Conservation (phyloP, 331 rosid genomes). For the Malus hybrid region DNA sequence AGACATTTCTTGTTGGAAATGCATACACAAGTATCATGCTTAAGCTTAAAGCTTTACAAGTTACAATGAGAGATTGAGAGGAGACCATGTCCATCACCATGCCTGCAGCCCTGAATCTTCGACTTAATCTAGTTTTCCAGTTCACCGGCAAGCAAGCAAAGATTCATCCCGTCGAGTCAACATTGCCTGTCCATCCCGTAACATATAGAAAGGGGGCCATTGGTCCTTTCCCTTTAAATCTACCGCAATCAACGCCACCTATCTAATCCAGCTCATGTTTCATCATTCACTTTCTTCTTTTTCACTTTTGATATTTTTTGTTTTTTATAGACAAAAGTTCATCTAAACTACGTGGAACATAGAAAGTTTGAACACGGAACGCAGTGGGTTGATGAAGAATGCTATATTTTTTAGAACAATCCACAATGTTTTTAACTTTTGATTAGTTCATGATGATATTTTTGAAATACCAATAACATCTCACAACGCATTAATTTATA, state of each 20-base stretch:
- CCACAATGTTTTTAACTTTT: not conserved
- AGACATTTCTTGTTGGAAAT: not conserved
- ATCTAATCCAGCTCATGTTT: not conserved
- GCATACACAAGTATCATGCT: too few relatives aligned
- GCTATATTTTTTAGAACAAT: too few relatives aligned
- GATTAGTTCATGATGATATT: too few relatives aligned
- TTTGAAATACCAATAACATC: not conserved
- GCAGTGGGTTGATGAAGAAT: too few relatives aligned
- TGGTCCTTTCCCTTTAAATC: too few relatives aligned
- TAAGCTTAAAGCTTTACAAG: too few relatives aligned
- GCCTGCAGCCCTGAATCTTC: not conserved
- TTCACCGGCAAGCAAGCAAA: not conserved
- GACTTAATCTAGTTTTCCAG: not conserved
- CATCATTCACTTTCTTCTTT: not conserved
- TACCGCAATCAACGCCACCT: constrained; percentile 21
- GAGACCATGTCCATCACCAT: not conserved
- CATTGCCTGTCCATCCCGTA: not conserved
- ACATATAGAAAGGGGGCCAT: not conserved
- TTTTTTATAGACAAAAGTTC: not conserved
- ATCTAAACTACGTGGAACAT: too few relatives aligned
- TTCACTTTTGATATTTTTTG: not conserved
- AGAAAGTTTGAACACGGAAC: not conserved
- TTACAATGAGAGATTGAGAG: too few relatives aligned
- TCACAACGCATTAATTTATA: not conserved
- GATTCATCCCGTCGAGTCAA: not conserved